These are phyloP conservation scores for Neoascochyta sp. DNA, from an alignment of 2,329 filamentous ascomycete genomes.

Conservation along the genomic window DNA sequence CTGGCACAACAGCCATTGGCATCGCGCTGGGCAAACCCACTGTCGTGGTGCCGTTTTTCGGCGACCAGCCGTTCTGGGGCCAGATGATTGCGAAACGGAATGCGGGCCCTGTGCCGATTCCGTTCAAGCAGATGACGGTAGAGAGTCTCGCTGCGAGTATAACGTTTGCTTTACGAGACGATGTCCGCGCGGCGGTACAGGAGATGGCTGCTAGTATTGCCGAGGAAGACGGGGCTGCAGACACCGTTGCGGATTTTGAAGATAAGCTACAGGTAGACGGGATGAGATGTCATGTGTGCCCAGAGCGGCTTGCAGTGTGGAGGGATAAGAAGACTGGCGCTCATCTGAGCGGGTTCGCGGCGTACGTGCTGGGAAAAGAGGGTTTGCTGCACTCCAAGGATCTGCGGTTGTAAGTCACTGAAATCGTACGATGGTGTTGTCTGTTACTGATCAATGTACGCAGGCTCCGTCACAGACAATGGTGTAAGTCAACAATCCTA, in stretches of 20 bases:
- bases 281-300: constrained; percentile 19
- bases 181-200: constrained; percentile 21
- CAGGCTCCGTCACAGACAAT: constrained; percentile 16
- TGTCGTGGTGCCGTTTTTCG: constrained; percentile 56
- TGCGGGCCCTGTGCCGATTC: constrained; percentile 50
- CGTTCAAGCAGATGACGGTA: constrained; percentile 45
- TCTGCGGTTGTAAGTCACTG: constrained; percentile 11
- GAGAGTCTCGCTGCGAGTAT: constrained; percentile 48
- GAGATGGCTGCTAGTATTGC: constrained; percentile 16
- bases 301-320: constrained; percentile 17
- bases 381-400: constrained; percentile 7
- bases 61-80: constrained; percentile 58
- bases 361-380: constrained; percentile 6
- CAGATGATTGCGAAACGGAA: constrained; percentile 49
- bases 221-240: constrained; percentile 14
- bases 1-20: constrained; percentile 57
- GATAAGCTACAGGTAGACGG: constrained; percentile 10
- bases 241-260: constrained; percentile 12
- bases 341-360: constrained; percentile 17
- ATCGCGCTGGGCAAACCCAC: constrained; percentile 52
- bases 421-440: neutral
- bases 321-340: constrained; percentile 15
- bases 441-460: constrained; percentile 1
- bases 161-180: constrained; percentile 41
- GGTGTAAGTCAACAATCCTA: constrained; percentile 11